Percentiles rank a stretch among this genome's conserved stretches.
phyloP scores from a whole-genome alignment of 371 early-diverging fungal species.

The Rhizopus microsporus region DNA sequence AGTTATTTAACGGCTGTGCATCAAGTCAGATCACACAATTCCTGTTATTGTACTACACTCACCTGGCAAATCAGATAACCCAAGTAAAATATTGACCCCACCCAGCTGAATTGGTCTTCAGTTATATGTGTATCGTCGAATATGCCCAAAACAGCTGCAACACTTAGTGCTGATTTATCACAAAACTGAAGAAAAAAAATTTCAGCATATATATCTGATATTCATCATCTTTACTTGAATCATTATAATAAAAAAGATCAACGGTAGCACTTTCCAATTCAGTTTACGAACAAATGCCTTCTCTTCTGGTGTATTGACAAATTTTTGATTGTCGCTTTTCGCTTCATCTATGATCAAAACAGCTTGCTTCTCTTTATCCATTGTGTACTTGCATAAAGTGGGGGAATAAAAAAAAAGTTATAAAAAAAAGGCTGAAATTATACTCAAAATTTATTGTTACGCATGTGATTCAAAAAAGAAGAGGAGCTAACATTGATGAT shows the following conservation, averaged over 20 bases:
- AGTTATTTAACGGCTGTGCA: constrained; percentile 19
- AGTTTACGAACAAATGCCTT: constrained; percentile 27
- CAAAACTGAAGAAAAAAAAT: constrained; percentile 30
- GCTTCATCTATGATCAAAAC: neutral
- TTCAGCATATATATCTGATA: neutral
- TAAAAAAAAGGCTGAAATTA: too few relatives aligned
- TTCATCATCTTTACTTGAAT: constrained; percentile 22
- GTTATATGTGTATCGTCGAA: constrained; percentile 24
- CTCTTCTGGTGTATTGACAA: constrained; percentile 26
- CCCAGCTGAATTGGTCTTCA: constrained; percentile 30
- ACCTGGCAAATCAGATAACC: constrained; percentile 43
- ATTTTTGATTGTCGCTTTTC: neutral
- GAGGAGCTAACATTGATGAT: too few relatives aligned
- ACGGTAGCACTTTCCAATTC: constrained; percentile 28
- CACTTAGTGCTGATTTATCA: constrained; percentile 41
- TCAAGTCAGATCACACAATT: neutral
- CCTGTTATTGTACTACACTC: constrained; percentile 1
- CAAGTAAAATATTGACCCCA: constrained; percentile 38
- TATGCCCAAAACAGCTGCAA: constrained; percentile 39
- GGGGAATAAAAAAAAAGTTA: too few relatives aligned
- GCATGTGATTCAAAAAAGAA: too few relatives aligned
- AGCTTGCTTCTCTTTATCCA: too few relatives aligned
- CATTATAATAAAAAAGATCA: constrained; percentile 27
- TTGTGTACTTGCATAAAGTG: too few relatives aligned
- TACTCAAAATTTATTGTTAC: too few relatives aligned